Base-by-base conservation (phyloP, 768 basidiomycete species). In the Boletus rufocinnamomeus region DNA sequence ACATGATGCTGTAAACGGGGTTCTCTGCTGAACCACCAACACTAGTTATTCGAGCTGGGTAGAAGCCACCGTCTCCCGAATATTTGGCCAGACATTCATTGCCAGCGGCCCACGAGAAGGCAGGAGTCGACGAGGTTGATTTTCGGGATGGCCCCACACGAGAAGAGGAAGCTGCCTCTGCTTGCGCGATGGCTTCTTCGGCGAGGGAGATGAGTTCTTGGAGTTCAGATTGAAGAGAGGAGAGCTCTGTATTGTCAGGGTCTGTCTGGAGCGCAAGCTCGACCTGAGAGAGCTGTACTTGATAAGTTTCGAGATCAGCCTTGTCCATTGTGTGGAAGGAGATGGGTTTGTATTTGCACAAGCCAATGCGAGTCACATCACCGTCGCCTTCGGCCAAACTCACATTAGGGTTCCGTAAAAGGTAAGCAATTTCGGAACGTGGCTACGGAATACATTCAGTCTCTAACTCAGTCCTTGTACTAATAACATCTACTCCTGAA, bases 221-320 rank as follows among this genome's bases (percentile, higher is more conserved):
- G 51, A 95, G 82, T 74, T 94, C 90, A 35, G 84, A 82, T 65
- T 84, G 85, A 51, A 95, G 83, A 30, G 84, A 85, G 40, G 80
- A 74, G 48, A 94, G 85, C 72, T 90, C 91, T 54, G 76, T 66
- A 70, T 92, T 94, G 66, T 78, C 77, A 6, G 91, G 89, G 68
- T 95, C 93, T 43, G 84, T 72, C 50, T 84, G 78, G 48, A 95
- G 85, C 21, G 91, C 88, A 54, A 84, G 75, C 72, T 94, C 90
- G 60, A 95, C 92, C 71, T 94, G 91, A n/a, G 87, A 85, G 58
- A 93, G 86, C 70, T 93, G 91, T 13, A 89, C 89, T 77, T 94
- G 89, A 70, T 93, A 94, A 2, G 90, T 91, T 74, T 95, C 93
- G 58, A 95, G 83, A 73, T 94, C 93, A 58, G 83, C 78, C 66